Evolutionary conservation across 2,329 filamentous ascomycete species (phyloP).

Genomic region (Fusarium sp.): DNA sequence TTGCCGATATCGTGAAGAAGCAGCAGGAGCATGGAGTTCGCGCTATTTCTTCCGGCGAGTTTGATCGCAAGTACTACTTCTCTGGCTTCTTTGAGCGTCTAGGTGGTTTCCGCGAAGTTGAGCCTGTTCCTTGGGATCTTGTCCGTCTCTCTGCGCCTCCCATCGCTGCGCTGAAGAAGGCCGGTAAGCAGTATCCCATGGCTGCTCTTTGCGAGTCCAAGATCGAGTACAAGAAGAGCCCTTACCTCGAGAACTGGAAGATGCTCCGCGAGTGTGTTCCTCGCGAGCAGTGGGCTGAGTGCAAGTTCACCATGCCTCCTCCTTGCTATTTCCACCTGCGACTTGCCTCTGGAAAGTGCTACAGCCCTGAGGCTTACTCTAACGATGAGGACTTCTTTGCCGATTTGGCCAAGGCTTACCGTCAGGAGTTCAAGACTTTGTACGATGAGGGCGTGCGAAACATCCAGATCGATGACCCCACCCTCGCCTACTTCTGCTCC

Average conservation of each 20-base stretch:
- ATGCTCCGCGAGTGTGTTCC: slow-evolving; percentile 57
- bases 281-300: slow-evolving; percentile 67
- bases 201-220: slow-evolving; percentile 54
- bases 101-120: slow-evolving; percentile 51
- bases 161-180: slow-evolving; percentile 51
- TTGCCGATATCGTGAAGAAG: slow-evolving; percentile 71
- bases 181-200: slow-evolving; percentile 52
- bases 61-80: slow-evolving; percentile 63
- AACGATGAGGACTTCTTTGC: slow-evolving; percentile 66
- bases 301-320: slow-evolving; percentile 74
- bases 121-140: slow-evolving; percentile 52
- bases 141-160: slow-evolving; percentile 51
- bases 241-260: slow-evolving; percentile 56
- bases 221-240: slow-evolving; percentile 53
- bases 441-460: slow-evolving; percentile 66
- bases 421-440: slow-evolving; percentile 62
- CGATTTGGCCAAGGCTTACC: slow-evolving; percentile 66
- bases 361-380: slow-evolving; percentile 61
- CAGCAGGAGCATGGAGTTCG: slow-evolving; percentile 72
- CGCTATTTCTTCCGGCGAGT: slow-evolving; percentile 76
- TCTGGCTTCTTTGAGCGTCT: slow-evolving; percentile 61
- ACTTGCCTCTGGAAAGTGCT: slow-evolving; percentile 62
- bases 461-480: slow-evolving; percentile 71
- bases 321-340: slow-evolving; percentile 73
- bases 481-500: slow-evolving; percentile 73